Conservation (phyloP, 805 yeast species). For the Starmerella kuoi region DNA sequence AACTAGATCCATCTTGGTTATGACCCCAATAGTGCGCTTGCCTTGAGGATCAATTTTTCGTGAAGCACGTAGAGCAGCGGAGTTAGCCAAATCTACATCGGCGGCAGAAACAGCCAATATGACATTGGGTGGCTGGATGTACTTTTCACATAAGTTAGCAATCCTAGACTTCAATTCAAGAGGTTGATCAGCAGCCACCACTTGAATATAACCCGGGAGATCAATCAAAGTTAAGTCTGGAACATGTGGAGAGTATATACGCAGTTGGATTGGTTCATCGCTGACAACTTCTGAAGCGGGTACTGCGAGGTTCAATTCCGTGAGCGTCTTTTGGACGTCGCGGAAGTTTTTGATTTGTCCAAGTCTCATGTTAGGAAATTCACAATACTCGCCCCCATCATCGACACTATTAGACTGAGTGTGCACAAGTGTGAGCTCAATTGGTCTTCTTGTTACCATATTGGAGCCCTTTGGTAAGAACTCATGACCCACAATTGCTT, state of each 20-base stretch:
- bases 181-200: slow-evolving; percentile 96
- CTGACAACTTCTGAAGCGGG: slow-evolving; percentile 77
- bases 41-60: slow-evolving; percentile 85
- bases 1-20: slow-evolving; percentile 86
- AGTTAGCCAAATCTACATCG: slow-evolving; percentile 93
- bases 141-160: slow-evolving; percentile 66
- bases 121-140: slow-evolving; percentile 82
- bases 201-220: slow-evolving; percentile 93
- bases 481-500: slow-evolving; percentile 95
- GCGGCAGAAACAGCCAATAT: slow-evolving; percentile 95
- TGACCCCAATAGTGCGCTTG: slow-evolving; percentile 90
- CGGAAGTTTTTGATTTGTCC: slow-evolving; percentile 74
- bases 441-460: slow-evolving; percentile 97
- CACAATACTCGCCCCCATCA: slow-evolving; percentile 84
- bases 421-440: slow-evolving; percentile 83
- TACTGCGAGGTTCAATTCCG: slow-evolving; percentile 85
- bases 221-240: slow-evolving; percentile 92
- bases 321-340: slow-evolving; percentile 75
- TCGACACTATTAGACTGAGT: slow-evolving; percentile 52
- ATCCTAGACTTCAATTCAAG: slow-evolving; percentile 66
- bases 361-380: slow-evolving; percentile 80
- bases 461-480: slow-evolving; percentile 93
- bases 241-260: slow-evolving; percentile 77
- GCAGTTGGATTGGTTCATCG: slow-evolving; percentile 84
- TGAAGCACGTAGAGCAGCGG: slow-evolving; percentile 86